These are phyloP conservation scores for Blepharisma japonicum DNA, from an alignment of 73 alveolate species.

Conservation along the genomic window DNA sequence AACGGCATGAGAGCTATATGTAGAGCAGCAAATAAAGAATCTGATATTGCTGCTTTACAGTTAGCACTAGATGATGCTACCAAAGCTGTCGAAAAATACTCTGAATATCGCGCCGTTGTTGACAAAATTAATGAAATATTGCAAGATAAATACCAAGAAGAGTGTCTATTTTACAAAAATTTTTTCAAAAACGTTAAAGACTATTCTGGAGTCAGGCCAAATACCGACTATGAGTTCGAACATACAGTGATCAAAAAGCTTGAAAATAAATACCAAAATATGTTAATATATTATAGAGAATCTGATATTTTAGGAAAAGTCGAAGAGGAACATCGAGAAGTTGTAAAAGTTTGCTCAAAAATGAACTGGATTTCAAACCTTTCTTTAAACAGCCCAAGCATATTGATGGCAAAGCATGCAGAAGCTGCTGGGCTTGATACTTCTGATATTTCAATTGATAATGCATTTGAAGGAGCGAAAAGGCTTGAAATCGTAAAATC, in stretches of 20 bases:
- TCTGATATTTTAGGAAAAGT: not conserved
- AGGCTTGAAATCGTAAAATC: not conserved
- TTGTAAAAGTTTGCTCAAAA: not conserved
- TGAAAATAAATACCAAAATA: not conserved
- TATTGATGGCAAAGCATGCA: not conserved
- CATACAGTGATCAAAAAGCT: not conserved
- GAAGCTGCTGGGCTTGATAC: not conserved
- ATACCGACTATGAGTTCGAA: not conserved
- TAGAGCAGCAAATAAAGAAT: not conserved
- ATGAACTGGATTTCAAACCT: not conserved
- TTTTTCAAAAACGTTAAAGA: not conserved
- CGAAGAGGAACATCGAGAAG: not conserved
- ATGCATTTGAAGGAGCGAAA: conserved; percentile 2
- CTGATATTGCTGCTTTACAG: not conserved
- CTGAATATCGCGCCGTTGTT: not conserved
- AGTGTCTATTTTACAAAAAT: not conserved
- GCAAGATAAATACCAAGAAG: not conserved
- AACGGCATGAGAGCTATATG: not conserved
- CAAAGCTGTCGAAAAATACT: not conserved
- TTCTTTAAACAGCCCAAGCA: not conserved
- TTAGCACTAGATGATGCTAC: not conserved
- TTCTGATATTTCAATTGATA: not conserved
- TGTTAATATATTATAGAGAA: not conserved
- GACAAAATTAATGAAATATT: not conserved
- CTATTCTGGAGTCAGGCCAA: not conserved